Base-by-base conservation (phyloP, 225 moss, liverwort and hornwort genomes). In the Physcomitrium patens region DNA sequence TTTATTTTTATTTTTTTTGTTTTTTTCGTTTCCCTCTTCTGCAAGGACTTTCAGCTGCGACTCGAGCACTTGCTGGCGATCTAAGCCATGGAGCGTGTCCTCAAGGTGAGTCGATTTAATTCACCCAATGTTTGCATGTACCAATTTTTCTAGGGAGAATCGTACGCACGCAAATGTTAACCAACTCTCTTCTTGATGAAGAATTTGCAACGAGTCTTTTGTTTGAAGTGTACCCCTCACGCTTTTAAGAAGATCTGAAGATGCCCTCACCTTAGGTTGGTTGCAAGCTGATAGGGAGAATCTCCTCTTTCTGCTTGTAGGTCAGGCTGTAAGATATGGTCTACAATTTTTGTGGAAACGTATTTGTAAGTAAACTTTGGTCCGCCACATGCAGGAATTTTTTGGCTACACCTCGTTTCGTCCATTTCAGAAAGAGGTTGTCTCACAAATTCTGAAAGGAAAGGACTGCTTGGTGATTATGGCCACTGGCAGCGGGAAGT, bases 401-500 rank as follows among this genome's bases (percentile, higher is more conserved):
- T 94, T 94, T 49, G 91, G 96, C 3, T 88, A 91, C 81, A 77
- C 82, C 18, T 60, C 76, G 54, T 94, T 94, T 76, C 91, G 89
- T n/a, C 96, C 94, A 1, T 87, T 86, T 69, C 92, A 96, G 48
- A 92, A 90, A 72, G 92, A 96, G 14, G 84, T 96, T 0, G 81
- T 94, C 48, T 68, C 86, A 15, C 74, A 91, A 68, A 92, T 96
- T 62, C 49, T 92, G 74, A 82, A 83, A 74, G 94, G 96, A 17
- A 85, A 79, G 68, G 96, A 96, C 66, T 96, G 96, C 74, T 84
- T 96, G 83, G 94, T 96, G 44, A 91, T 94, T 42, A 94, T 96
- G 96, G 96, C 96, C 16, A 96, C 94, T 13, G 92, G 94, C 54
- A 91, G 94, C 68, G 94, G 94, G 37, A 94, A 96, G 73, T 94